A percentile compares a stretch with the other conserved stretches of the same genome.
These are phyloP conservation scores for Rhamnella rubrinervis DNA, from an alignment of 331 rosid genomes.

Conservation along the genomic window DNA sequence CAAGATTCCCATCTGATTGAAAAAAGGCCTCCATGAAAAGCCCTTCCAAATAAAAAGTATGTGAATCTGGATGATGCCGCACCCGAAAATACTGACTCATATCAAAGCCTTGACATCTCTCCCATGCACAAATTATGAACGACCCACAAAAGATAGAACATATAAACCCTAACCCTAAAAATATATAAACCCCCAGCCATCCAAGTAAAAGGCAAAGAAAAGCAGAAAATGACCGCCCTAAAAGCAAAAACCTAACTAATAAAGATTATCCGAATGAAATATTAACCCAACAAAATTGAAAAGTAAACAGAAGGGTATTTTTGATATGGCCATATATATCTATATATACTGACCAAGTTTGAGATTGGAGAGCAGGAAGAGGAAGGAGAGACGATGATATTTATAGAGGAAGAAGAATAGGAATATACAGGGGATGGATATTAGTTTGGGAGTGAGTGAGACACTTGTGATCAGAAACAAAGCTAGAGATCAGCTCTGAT, in stretches of 20 bases:
- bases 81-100: conserved; percentile 49
- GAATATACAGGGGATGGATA: too few species aligned
- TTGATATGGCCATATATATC: too few species aligned
- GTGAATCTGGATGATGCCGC: conserved; percentile 74
- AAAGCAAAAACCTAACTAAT: conserved; percentile 4
- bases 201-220: conserved; percentile 11
- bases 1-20: conserved; percentile 59
- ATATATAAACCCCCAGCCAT: background rate
- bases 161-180: conserved; percentile 38
- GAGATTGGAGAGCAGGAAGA: too few species aligned
- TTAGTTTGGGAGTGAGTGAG: too few species aligned
- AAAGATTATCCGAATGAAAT: background rate
- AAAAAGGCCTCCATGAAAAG: too few species aligned
- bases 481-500: too few species aligned
- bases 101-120: conserved; percentile 13
- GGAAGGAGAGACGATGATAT: too few species aligned
- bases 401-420: too few species aligned
- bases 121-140: conserved; percentile 11
- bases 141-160: background rate
- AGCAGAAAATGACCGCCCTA: background rate
- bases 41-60: conserved; percentile 9
- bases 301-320: too few species aligned
- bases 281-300: background rate
- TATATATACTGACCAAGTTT: too few species aligned
- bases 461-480: too few species aligned